Base-by-base conservation (phyloP, 2,329 filamentous ascomycete species). In the Magnaporthiopsis poae region DNA sequence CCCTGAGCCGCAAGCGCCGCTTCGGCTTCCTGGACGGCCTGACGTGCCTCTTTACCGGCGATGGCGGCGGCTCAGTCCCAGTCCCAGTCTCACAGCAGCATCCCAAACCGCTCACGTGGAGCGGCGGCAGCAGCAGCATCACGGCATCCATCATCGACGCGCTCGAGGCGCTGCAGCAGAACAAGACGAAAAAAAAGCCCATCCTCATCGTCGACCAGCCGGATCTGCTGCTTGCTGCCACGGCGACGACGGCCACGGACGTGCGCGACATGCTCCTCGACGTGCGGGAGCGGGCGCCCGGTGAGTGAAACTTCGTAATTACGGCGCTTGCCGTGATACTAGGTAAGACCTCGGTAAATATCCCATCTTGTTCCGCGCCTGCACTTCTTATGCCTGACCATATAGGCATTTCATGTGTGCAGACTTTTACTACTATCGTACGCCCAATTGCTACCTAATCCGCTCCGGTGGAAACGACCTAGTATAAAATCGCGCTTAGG, bases 21-120 rank as follows among this genome's bases (percentile, higher is more conserved):
- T 89, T 96, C 71, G 78, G 80, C 61, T 94, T 92, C 71, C 82
- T 96, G 39, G 92, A 96, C 76, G 91, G 90, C 27, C 78, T 95
- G 67, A 84, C 82, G 27, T 81, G 81, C 33, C 73, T 91, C 33
- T 89, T 86, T 33, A 36, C 31, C 46, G 21, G 46, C 46, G 11
- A 11, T 8, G 12, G 35, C 35, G 11, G 35, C 35, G 9, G 35
- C 5, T 5, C 29, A 5, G 29, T 31, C 31, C 5, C 31, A 7
- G 31, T 31, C 31, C 5, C 31, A 4, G 31, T 31, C 31, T 31
- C 31, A 31, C 33, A 35, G 33, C 35, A 36, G 35, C 35, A 36
- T 36, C 35, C 8, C 9, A 52, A n/a, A 52, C 7, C 18, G 3
- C 64, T 65, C 21, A 33, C 35, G 3, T 65, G 64, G 64, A 59